Evolutionary conservation across 768 basidiomycete genomes (phyloP).

Genomic region (Clitopilus hobsonii): DNA sequence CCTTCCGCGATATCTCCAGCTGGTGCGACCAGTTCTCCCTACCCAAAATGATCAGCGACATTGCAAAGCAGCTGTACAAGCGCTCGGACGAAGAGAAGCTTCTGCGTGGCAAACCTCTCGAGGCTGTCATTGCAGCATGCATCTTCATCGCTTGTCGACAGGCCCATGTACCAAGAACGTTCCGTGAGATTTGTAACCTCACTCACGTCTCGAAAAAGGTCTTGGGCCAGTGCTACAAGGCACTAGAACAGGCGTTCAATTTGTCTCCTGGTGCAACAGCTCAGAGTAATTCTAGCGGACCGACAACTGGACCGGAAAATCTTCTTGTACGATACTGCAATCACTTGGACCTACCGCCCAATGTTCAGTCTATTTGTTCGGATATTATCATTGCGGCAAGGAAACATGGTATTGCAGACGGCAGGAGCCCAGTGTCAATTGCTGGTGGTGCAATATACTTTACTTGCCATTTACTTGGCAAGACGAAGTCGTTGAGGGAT

Average conservation of each 20-base stretch:
- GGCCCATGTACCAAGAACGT: constrained; percentile 92
- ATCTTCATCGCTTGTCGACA: constrained; percentile 97
- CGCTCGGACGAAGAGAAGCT: constrained; percentile 95
- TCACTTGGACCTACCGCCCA: constrained; percentile 80
- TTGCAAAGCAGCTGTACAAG: constrained; percentile 96
- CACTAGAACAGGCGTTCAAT: constrained; percentile 85
- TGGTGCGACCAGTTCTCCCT: constrained; percentile 97
- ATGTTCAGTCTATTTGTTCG: constrained; percentile 76
- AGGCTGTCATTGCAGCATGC: constrained; percentile 94
- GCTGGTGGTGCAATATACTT: constrained; percentile 97
- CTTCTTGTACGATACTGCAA: constrained; percentile 93
- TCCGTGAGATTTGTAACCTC: constrained; percentile 91
- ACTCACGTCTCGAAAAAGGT: constrained; percentile 94
- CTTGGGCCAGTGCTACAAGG: constrained; percentile 90
- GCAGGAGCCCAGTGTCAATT: constrained; percentile 94
- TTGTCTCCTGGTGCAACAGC: constrained; percentile 77
- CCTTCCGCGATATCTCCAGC: constrained; percentile 86
- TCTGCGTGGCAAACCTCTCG: constrained; percentile 84
- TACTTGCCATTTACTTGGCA: constrained; percentile 77
- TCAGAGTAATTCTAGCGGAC: constrained; percentile 37
- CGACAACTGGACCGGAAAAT: constrained; percentile 72
- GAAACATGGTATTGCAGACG: constrained; percentile 85
- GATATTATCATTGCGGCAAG: constrained; percentile 81
- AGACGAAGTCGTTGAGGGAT: constrained; percentile 71
- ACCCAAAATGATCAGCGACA: constrained; percentile 90